phyloP scores from a whole-genome alignment of 2,329 filamentous ascomycete species.

The Penicillium rolfsii region DNA sequence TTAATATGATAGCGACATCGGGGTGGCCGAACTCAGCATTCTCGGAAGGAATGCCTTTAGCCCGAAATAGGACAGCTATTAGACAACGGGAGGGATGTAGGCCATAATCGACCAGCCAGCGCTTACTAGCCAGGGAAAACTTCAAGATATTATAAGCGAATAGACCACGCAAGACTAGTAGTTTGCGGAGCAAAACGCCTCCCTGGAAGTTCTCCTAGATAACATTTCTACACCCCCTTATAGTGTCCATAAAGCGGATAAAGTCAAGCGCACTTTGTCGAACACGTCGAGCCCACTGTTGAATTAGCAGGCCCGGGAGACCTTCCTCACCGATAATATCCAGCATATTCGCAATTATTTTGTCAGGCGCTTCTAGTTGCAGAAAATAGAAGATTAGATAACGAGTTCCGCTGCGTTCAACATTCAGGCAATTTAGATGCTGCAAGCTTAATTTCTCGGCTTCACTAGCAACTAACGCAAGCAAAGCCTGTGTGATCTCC shows the following conservation, averaged over 20 bases:
- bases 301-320: conserved; percentile 27
- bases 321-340: conserved; percentile 18
- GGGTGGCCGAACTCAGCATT: conserved; percentile 70
- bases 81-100: conserved; percentile 18
- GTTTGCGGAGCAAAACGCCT: conserved; percentile 7
- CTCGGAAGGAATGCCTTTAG: conserved; percentile 66
- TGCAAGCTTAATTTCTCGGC: conserved; percentile 9
- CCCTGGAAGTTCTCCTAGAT: conserved; percentile 3
- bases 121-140: background rate
- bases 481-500: background rate
- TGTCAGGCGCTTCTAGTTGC: conserved; percentile 13
- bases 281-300: conserved; percentile 19
- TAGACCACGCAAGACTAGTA: conserved; percentile 55
- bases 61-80: conserved; percentile 66
- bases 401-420: conserved; percentile 15
- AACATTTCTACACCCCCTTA: background rate
- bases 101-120: conserved; percentile 1
- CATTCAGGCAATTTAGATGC: conserved; percentile 14
- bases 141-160: background rate
- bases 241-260: conserved; percentile 5
- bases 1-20: conserved; percentile 67
- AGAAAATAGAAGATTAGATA: conserved; percentile 31
- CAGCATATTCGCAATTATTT: conserved; percentile 17
- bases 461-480: conserved; percentile 6
- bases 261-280: conserved; percentile 21